phyloP scores from a whole-genome alignment of 805 yeast genomes.

The Cyberlindnera bimundalis region DNA sequence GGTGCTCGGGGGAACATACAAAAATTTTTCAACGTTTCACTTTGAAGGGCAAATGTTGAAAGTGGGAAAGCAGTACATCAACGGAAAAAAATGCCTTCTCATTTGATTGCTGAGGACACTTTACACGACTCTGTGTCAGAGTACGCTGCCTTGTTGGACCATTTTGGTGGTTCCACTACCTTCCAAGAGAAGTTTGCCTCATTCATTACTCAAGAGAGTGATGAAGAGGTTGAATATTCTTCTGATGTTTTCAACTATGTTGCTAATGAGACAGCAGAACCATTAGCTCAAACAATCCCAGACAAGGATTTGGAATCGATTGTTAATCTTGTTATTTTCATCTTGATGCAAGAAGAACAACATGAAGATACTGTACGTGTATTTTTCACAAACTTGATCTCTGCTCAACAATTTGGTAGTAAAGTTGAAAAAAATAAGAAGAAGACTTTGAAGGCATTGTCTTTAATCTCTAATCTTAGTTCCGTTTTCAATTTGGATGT shows the following conservation, averaged over 20 bases:
- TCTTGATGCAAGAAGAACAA: conserved; percentile 15
- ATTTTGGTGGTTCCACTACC: conserved; percentile 19
- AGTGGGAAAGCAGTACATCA: too few species aligned
- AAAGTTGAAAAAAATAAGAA: conserved; percentile 19
- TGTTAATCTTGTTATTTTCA: conserved; percentile 25
- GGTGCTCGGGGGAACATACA: too few species aligned
- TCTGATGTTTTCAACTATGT: conserved; percentile 20
- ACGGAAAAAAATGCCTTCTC: conserved; percentile 12
- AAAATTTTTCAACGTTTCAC: conserved; percentile 11
- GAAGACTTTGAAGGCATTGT: conserved; percentile 17
- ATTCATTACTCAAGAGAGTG: conserved; percentile 19
- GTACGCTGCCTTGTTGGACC: conserved; percentile 30
- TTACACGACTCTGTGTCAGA: conserved; percentile 32
- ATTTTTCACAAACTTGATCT: conserved; percentile 19
- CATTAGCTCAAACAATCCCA: conserved; percentile 16
- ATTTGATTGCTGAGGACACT: conserved; percentile 37
- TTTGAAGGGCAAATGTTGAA: background rate
- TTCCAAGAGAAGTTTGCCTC: conserved; percentile 18
- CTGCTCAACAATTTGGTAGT: conserved; percentile 24
- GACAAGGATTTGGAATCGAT: conserved; percentile 28
- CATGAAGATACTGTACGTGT: conserved; percentile 12
- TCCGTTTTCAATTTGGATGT: conserved; percentile 14
- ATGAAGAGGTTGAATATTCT: conserved; percentile 21
- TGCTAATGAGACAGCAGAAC: conserved; percentile 12
- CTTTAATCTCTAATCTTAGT: conserved; percentile 15